Percentiles rank a stretch among this genome's conserved stretches.
phyloP scores from a whole-genome alignment of 768 basidiomycete genomes.

The Lentinula guzmanii region DNA sequence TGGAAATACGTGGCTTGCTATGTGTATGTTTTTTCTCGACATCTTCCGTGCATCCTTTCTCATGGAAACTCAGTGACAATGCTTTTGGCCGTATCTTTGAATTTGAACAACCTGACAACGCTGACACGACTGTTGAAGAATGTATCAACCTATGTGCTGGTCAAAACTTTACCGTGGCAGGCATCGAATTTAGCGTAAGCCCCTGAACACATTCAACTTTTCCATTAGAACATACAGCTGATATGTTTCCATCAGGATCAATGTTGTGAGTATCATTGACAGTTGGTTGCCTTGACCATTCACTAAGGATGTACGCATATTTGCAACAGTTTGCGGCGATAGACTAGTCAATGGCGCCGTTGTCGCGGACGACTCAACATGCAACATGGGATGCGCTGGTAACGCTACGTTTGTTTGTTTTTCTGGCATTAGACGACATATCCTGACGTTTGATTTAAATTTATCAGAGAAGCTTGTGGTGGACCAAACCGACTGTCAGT shows the following conservation, averaged over 20 bases:
- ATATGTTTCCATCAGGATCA: slow-evolving; percentile 20
- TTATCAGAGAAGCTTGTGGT: slow-evolving; percentile 59
- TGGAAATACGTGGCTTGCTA: slow-evolving; percentile 66
- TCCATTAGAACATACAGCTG: slow-evolving; percentile 1
- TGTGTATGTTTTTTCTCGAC: slow-evolving; percentile 37
- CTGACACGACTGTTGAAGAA: slow-evolving; percentile 46
- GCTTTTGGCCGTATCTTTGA: slow-evolving; percentile 57
- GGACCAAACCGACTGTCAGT: slow-evolving; percentile 52
- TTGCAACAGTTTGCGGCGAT: slow-evolving; percentile 62
- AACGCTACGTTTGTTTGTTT: slow-evolving; percentile 45
- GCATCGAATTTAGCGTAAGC: slow-evolving; percentile 60
- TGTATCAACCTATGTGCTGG: slow-evolving; percentile 57
- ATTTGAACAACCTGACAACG: slow-evolving; percentile 29
- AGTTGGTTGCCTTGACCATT: not conserved
- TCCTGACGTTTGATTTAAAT: not conserved
- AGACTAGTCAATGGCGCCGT: slow-evolving; percentile 57
- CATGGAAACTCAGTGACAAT: slow-evolving; percentile 39
- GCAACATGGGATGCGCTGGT: slow-evolving; percentile 73
- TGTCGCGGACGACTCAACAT: slow-evolving; percentile 39
- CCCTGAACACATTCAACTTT: not conserved
- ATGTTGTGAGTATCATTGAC: slow-evolving; percentile 33
- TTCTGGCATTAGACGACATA: not conserved
- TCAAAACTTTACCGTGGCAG: slow-evolving; percentile 60
- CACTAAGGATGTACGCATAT: not conserved
- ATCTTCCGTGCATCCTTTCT: not conserved